A percentile compares a stretch with the other conserved stretches of the same genome.
These are phyloP conservation scores for Punctularia strigosozonata DNA, from an alignment of 768 basidiomycete species.

Conservation along the genomic window DNA sequence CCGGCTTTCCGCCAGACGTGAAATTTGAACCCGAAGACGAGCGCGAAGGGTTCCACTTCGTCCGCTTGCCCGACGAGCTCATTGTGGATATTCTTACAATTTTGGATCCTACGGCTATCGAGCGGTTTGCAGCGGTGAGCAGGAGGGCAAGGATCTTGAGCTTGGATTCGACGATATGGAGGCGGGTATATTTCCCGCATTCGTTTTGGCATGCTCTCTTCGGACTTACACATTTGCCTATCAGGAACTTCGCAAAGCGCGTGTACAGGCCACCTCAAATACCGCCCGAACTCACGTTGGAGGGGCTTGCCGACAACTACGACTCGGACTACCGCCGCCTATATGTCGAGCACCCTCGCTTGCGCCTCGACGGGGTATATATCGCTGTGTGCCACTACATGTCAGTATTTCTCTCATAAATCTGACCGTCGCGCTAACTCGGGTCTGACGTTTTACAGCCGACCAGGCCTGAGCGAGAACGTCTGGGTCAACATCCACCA, in stretches of 20 bases:
- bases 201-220: slow-evolving; percentile 1
- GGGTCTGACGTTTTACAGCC: slow-evolving; percentile 25
- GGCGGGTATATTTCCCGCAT: slow-evolving; percentile 25
- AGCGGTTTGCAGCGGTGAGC: slow-evolving; percentile 65
- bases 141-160: slow-evolving; percentile 67
- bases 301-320: slow-evolving; percentile 38
- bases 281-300: slow-evolving; percentile 33
- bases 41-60: slow-evolving; percentile 39
- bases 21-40: slow-evolving; percentile 65
- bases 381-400: slow-evolving; percentile 86
- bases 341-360: slow-evolving; percentile 74
- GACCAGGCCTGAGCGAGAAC: slow-evolving; percentile 70
- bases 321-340: slow-evolving; percentile 59
- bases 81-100: slow-evolving; percentile 53
- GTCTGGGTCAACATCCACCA: slow-evolving; percentile 81
- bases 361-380: slow-evolving; percentile 83
- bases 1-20: slow-evolving; percentile 33
- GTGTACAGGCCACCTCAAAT: slow-evolving; percentile 76
- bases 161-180: slow-evolving; percentile 65
- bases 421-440: slow-evolving; percentile 1
- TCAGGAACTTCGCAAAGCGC: slow-evolving; percentile 48
- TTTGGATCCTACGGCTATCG: slow-evolving; percentile 57
- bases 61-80: slow-evolving; percentile 64
- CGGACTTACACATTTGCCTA: slow-evolving; percentile 6
- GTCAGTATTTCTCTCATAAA: slow-evolving; percentile 28